phyloP scores from a whole-genome alignment of 768 basidiomycete species.

The Tricholoma saponaceum region DNA sequence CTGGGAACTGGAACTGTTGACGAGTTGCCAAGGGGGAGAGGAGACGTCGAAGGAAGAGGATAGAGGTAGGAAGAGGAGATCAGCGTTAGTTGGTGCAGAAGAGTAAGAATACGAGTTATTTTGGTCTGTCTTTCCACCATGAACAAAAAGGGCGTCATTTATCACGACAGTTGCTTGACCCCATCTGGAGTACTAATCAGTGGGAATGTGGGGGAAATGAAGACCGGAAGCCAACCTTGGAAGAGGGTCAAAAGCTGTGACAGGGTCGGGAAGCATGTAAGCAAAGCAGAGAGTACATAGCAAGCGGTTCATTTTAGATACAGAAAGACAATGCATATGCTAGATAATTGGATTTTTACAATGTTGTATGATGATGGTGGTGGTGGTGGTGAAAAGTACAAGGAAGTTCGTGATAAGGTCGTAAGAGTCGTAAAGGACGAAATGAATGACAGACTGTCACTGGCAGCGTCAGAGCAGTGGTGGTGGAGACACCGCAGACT shows the following conservation, averaged over 20 bases:
- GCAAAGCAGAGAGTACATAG: constrained; percentile 15
- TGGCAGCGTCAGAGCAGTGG: too few species aligned
- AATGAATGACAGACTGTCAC: constrained; percentile 1
- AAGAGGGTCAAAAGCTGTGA: constrained; percentile 18
- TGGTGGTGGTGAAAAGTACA: constrained; percentile 5
- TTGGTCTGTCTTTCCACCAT: constrained; percentile 79
- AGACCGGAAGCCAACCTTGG: constrained; percentile 18
- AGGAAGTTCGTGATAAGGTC: constrained; percentile 15
- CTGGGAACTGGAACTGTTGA: constrained; percentile 43
- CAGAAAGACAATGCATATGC: background rate
- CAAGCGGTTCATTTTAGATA: background rate
- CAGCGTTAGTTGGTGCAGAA: constrained; percentile 68
- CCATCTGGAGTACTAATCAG: constrained; percentile 53
- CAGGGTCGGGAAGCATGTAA: constrained; percentile 10
- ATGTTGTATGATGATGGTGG: background rate
- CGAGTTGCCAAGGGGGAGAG: constrained; percentile 65
- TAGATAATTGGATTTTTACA: constrained; percentile 6
- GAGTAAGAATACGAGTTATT: constrained; percentile 67
- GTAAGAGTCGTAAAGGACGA: constrained; percentile 7
- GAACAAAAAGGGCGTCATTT: constrained; percentile 59
- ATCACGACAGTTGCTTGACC: constrained; percentile 67
- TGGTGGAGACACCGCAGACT: too few species aligned
- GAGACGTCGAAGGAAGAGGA: constrained; percentile 51
- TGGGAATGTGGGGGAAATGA: background rate
- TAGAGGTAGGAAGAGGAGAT: constrained; percentile 68